Conservation (phyloP, 768 basidiomycete genomes). For the Zangia roseola region DNA sequence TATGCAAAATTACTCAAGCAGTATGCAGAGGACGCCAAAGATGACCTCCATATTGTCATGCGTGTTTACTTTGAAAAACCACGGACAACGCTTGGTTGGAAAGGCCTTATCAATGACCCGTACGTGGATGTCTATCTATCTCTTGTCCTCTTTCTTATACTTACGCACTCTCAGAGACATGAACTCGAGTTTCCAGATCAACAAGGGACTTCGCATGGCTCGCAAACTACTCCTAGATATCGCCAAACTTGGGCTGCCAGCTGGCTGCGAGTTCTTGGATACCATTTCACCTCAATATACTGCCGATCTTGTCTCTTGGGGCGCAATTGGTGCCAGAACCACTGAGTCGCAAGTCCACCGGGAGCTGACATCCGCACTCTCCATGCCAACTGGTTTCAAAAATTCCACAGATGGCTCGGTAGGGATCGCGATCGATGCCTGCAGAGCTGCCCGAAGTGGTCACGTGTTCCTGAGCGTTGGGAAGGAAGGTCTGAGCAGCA, state of each 20-base stretch:
- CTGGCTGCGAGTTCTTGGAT: conserved; percentile 95
- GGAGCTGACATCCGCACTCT: conserved; percentile 82
- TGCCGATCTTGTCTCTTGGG: conserved; percentile 92
- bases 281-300: conserved; percentile 84
- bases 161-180: conserved; percentile 47
- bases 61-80: conserved; percentile 98
- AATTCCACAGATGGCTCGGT: conserved; percentile 95
- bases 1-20: conserved; percentile 78
- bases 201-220: conserved; percentile 89
- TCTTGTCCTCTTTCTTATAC: background rate
- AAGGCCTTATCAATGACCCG: conserved; percentile 97
- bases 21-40: conserved; percentile 77
- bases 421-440: conserved; percentile 91
- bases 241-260: conserved; percentile 86
- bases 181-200: conserved; percentile 93
- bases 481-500: conserved; percentile 92
- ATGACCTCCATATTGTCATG: conserved; percentile 94
- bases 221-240: conserved; percentile 86
- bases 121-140: conserved; percentile 7
- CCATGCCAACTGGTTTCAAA: conserved; percentile 98
- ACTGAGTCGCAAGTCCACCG: conserved; percentile 94
- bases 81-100: conserved; percentile 97
- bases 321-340: conserved; percentile 91
- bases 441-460: conserved; percentile 83
- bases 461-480: conserved; percentile 98